phyloP scores from a whole-genome alignment of 2,329 filamentous ascomycete genomes.

The Pseudogymnoascus sp. region DNA sequence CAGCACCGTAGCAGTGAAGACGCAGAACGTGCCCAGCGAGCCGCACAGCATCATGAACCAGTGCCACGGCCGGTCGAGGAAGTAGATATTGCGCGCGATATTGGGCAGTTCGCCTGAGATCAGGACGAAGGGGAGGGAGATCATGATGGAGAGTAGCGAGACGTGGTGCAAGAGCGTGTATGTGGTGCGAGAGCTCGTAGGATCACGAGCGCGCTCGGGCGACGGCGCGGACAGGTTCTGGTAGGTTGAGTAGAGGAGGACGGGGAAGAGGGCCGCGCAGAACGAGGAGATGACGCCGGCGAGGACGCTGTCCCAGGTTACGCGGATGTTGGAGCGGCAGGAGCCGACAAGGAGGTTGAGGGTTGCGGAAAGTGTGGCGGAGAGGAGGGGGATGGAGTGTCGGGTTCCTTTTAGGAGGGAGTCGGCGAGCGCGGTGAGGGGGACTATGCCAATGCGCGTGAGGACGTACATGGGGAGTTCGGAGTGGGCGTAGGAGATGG shows the following conservation, averaged over 20 bases:
- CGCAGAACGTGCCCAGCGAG: slow-evolving; percentile 41
- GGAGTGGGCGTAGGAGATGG: slow-evolving; percentile 48
- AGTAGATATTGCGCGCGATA: slow-evolving; percentile 47
- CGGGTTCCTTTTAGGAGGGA: slow-evolving; percentile 40
- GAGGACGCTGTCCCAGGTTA: slow-evolving; percentile 46
- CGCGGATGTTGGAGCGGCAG: slow-evolving; percentile 39
- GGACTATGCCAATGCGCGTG: slow-evolving; percentile 45
- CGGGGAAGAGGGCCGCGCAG: slow-evolving; percentile 47
- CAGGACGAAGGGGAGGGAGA: slow-evolving; percentile 44
- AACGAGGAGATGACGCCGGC: slow-evolving; percentile 46
- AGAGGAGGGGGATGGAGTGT: slow-evolving; percentile 43
- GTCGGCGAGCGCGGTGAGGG: slow-evolving; percentile 43
- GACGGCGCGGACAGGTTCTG: slow-evolving; percentile 34
- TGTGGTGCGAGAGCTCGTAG: slow-evolving; percentile 38
- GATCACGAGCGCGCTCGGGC: slow-evolving; percentile 26
- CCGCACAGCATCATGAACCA: slow-evolving; percentile 48
- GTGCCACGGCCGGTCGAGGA: slow-evolving; percentile 49
- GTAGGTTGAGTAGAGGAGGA: slow-evolving; percentile 44
- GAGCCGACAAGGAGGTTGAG: slow-evolving; percentile 46
- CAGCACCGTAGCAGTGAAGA: slow-evolving; percentile 43
- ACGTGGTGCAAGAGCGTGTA: slow-evolving; percentile 48
- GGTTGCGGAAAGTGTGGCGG: slow-evolving; percentile 43
- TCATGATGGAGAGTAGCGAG: slow-evolving; percentile 42
- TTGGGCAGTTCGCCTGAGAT: slow-evolving; percentile 43
- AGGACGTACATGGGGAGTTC: slow-evolving; percentile 47